Percentiles rank a stretch among this genome's conserved stretches.
These are phyloP conservation scores for Candida orba DNA, from an alignment of 805 yeast genomes.

Conservation along the genomic window DNA sequence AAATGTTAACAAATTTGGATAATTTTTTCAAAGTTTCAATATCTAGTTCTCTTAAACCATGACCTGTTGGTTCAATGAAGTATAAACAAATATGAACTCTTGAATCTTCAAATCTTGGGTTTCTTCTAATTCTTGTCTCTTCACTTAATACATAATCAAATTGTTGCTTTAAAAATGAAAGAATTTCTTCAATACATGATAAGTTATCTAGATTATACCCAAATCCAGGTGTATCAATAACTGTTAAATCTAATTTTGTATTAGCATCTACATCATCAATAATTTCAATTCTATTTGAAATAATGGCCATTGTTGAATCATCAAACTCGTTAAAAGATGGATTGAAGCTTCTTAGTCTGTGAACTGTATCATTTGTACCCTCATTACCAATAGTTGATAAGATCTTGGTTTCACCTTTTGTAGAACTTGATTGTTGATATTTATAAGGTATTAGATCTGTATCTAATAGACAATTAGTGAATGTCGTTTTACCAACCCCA, in stretches of 20 bases:
- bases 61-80: slow-evolving; percentile 71
- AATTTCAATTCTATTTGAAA: slow-evolving; percentile 56
- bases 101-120: slow-evolving; percentile 73
- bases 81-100: slow-evolving; percentile 69
- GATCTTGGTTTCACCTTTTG: slow-evolving; percentile 22
- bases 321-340: slow-evolving; percentile 44
- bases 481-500: slow-evolving; percentile 76
- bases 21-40: slow-evolving; percentile 63
- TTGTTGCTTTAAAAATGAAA: slow-evolving; percentile 64
- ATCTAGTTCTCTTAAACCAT: slow-evolving; percentile 70
- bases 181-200: slow-evolving; percentile 58
- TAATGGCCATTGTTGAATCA: slow-evolving; percentile 73
- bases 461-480: slow-evolving; percentile 60
- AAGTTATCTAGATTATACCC: slow-evolving; percentile 66
- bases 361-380: slow-evolving; percentile 12
- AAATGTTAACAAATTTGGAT: slow-evolving; percentile 64
- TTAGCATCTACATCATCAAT: slow-evolving; percentile 46
- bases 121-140: slow-evolving; percentile 80
- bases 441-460: slow-evolving; percentile 55
- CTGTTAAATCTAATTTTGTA: slow-evolving; percentile 45
- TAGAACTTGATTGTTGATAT: slow-evolving; percentile 33
- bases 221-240: slow-evolving; percentile 74
- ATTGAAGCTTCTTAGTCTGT: slow-evolving; percentile 54
- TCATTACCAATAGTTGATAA: slow-evolving; percentile 14
- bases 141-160: slow-evolving; percentile 76